These are phyloP conservation scores for Aspergillus hancockii DNA, from an alignment of 495 filamentous ascomycete species.

Conservation along the genomic window DNA sequence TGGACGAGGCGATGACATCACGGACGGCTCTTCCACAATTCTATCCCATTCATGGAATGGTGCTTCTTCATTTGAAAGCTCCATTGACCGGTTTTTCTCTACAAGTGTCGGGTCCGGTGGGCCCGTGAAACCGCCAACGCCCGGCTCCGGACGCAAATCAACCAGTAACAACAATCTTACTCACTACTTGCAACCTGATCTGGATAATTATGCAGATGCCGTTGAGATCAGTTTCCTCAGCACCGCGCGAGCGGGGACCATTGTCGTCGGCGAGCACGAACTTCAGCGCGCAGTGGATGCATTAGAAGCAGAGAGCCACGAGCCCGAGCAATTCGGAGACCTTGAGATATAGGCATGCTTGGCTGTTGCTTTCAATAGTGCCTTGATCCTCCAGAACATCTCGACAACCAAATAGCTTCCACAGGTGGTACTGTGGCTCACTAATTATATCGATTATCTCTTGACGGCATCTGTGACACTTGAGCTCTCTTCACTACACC, in stretches of 20 bases:
- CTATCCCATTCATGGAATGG: conserved; percentile 14
- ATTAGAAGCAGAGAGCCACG: conserved; percentile 50
- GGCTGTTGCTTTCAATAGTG: neutral
- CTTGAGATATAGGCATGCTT: conserved; percentile 16
- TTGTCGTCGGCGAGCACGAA: conserved; percentile 78
- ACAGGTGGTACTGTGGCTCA: neutral
- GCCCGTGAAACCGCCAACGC: conserved; percentile 15
- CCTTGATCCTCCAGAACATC: neutral
- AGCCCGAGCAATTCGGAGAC: conserved; percentile 19
- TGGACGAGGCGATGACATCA: conserved; percentile 13
- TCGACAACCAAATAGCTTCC: no score
- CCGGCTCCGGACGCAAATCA: conserved; percentile 11
- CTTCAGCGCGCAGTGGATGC: conserved; percentile 70
- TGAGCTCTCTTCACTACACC: neutral
- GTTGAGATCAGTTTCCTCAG: conserved; percentile 91
- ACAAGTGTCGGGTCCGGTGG: conserved; percentile 14
- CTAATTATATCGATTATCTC: neutral
- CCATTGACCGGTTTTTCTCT: conserved; percentile 18
- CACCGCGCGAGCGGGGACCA: conserved; percentile 86
- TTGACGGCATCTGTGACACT: neutral
- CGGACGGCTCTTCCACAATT: conserved; percentile 16
- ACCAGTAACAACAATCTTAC: conserved; percentile 19
- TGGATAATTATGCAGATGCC: conserved; percentile 49
- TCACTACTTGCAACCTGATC: conserved; percentile 41
- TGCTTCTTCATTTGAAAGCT: conserved; percentile 18